These are phyloP conservation scores for Coccomyxa sp. DNA, from an alignment of 139 green algal species.

Conservation along the genomic window DNA sequence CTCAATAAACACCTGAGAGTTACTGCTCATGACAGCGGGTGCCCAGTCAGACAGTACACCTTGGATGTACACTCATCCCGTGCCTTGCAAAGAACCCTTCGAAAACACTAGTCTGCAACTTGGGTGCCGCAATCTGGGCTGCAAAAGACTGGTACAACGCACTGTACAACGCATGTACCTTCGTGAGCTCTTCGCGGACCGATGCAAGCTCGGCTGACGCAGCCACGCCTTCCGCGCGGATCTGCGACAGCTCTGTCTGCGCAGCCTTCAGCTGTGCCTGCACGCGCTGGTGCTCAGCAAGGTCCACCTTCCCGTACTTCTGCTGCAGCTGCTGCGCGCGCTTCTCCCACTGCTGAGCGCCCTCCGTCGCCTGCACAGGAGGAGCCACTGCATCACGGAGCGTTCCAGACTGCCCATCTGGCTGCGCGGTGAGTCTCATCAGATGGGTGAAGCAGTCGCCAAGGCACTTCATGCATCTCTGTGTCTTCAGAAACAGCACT, in stretches of 20 bases:
- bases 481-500: too few species aligned
- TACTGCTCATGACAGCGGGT: background rate
- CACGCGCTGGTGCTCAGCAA: constrained; percentile 38
- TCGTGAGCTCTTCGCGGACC: background rate
- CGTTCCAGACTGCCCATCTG: too few species aligned
- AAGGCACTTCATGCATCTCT: too few species aligned
- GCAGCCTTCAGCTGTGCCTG: constrained; percentile 18
- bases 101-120: background rate
- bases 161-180: too few species aligned
- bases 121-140: background rate
- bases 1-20: background rate
- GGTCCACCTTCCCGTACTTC: constrained; percentile 46
- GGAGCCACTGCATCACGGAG: too few species aligned
- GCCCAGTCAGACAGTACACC: background rate
- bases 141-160: too few species aligned
- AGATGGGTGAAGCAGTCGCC: too few species aligned
- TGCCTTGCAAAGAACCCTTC: background rate
- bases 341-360: constrained; percentile 36
- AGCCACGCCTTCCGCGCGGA: background rate
- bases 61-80: background rate
- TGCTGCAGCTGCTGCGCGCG: constrained; percentile 38
- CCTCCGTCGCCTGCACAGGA: constrained; percentile 9
- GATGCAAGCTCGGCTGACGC: background rate
- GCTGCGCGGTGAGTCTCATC: too few species aligned
- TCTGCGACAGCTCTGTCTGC: background rate